Conservation (phyloP, 352 stramenopile genomes). For the Pythium guiyangense region DNA sequence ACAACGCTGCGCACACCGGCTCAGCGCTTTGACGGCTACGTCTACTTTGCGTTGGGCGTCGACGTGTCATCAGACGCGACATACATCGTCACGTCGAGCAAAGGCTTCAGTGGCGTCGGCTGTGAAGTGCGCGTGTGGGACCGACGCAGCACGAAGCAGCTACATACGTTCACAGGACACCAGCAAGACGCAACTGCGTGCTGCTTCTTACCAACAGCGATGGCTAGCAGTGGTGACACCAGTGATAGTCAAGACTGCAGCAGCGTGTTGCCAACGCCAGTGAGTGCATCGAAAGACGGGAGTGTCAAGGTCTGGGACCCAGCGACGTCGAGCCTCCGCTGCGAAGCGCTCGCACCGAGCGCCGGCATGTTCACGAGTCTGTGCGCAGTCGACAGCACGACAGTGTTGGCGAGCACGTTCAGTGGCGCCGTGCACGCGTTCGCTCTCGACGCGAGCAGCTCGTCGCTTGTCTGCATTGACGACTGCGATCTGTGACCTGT, state of each 20-base stretch:
- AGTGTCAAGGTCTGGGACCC: slow-evolving; percentile 72
- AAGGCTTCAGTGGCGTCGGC: slow-evolving; percentile 81
- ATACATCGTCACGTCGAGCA: slow-evolving; percentile 80
- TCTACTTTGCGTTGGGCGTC: slow-evolving; percentile 79
- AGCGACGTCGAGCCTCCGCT: slow-evolving; percentile 18
- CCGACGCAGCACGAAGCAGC: slow-evolving; percentile 51
- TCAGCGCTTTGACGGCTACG: slow-evolving; percentile 60
- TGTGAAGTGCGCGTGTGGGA: slow-evolving; percentile 80
- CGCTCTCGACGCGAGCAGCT: slow-evolving; percentile 19
- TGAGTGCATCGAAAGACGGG: slow-evolving; percentile 78
- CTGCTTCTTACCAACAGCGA: slow-evolving; percentile 48
- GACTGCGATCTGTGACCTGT: neutral
- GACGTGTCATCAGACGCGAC: slow-evolving; percentile 40
- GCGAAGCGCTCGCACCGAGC: slow-evolving; percentile 39
- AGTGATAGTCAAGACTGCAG: neutral
- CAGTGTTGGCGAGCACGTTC: slow-evolving; percentile 57
- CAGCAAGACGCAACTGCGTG: slow-evolving; percentile 75
- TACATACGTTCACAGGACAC: slow-evolving; percentile 55
- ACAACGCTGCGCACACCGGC: slow-evolving; percentile 36
- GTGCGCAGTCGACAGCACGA: slow-evolving; percentile 24
- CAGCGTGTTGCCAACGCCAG: slow-evolving; percentile 22
- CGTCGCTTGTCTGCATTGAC: slow-evolving; percentile 3
- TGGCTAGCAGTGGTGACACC: no score
- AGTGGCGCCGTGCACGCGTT: slow-evolving; percentile 42
- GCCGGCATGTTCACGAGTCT: slow-evolving; percentile 66